These are phyloP conservation scores for Stephanodiscus minutulus DNA, from an alignment of 108 stramenopile species.

Conservation along the genomic window DNA sequence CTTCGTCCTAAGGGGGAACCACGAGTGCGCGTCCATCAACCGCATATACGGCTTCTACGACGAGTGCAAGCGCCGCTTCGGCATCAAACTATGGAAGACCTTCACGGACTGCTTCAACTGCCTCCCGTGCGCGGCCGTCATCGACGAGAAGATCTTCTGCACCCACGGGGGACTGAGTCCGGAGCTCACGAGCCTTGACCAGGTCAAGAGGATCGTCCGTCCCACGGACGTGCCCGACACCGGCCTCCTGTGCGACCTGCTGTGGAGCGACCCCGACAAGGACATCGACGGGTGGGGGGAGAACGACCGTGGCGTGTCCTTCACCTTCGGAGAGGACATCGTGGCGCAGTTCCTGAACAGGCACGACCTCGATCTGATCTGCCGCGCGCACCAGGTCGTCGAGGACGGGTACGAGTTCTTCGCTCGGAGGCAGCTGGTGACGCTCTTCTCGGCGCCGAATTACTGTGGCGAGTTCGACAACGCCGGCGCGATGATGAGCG, in stretches of 20 bases:
- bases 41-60: conserved; percentile 99
- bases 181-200: conserved; percentile 95
- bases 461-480: conserved; percentile 99
- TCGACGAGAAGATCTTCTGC: conserved; percentile 99
- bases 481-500: conserved; percentile 99
- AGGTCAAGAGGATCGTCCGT: conserved; percentile 95
- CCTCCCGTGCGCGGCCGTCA: conserved; percentile 98
- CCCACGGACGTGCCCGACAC: conserved; percentile 99
- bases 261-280: conserved; percentile 99
- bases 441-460: conserved; percentile 98
- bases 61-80: conserved; percentile 97
- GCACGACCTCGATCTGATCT: conserved; percentile 99
- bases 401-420: conserved; percentile 99
- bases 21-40: conserved; percentile 99
- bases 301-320: conserved; percentile 99
- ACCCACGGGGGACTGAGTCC: conserved; percentile 98
- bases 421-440: conserved; percentile 97
- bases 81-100: conserved; percentile 99
- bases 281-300: conserved; percentile 99
- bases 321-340: conserved; percentile 99
- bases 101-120: conserved; percentile 99
- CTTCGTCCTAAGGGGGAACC: conserved; percentile 98
- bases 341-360: conserved; percentile 96
- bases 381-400: conserved; percentile 99
- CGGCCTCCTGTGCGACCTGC: conserved; percentile 97